Evolutionary conservation across 768 basidiomycete species (phyloP), one percentile per base, ranked within the genome.

Genomic region (Suillus hirtellus): DNA sequence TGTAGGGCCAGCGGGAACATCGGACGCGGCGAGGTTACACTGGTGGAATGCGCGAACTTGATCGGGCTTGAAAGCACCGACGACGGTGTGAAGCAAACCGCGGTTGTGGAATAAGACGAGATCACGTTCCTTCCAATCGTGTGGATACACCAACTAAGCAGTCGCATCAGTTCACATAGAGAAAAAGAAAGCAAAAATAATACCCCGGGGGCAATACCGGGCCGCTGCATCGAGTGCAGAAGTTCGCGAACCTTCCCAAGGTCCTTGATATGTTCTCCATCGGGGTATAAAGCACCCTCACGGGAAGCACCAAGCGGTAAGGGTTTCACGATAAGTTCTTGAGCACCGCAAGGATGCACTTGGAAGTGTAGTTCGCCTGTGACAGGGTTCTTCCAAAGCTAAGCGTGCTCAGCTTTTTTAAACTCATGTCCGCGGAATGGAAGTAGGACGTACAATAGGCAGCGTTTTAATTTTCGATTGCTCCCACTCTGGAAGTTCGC

Each of bases 321-420:
- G 17, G 93, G 86, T n/a, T 84, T 84, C 66, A 97, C 78, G 61
- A 89, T 65, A 37, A 96, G 81, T 67, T 90, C 86, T 43, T 79
- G 75, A 1, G 75, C 86, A 37, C 87, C 93, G 68, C 89, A 92
- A 4, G 92, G 94, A 72, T 96, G 95, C 4, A 96, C 95, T 72
- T 98, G 86, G 78, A 96, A 88, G 72, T 96, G 92, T 24, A 98
- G 82, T 2, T 80, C 79, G 31, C 88, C 87, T 14, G 94, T 96
- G 9, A 86, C 84, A 1, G 94, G 93, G 75, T 96, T 96, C 81
- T 96, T 96, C 95, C 95, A 96, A 8, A 89, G 73, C 89, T 94
- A 37, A 60, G 17, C 54, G 37, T 37, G 61, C 31, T 56, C 42
- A 68, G 34, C 62, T 59, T 37, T n/a, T 49, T 21, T 19, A 31